Evolutionary conservation across 495 filamentous ascomycete genomes (phyloP), one percentile per base, ranked within the genome.

Genomic region (Glonium stellatum): DNA sequence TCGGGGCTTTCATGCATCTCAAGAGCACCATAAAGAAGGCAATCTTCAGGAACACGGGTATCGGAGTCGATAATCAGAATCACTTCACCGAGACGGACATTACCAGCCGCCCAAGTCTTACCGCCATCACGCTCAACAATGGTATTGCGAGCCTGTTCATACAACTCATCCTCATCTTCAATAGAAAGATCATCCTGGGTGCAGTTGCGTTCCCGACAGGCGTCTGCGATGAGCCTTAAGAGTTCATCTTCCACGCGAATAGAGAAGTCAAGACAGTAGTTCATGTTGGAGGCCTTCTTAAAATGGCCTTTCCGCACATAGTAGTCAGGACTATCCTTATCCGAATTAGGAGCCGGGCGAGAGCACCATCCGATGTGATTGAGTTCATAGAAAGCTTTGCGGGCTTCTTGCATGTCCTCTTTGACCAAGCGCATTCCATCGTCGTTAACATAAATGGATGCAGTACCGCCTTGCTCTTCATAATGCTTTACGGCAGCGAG

Each of bases 211-310:
- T 75, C 75, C 19, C 86, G 79, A 25, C 84, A 72, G 66, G 84
- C 75, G 23, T 62, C 55, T 9, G 71, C 72, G 25, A 63, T 54
- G 2, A 58, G 34, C 13, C 60, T 46, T 27, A 54, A 36, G 13
- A 90, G 77, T 65, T 82, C 84, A 19, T 89, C 86, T 70, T 92
- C 87, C 0, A 90, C 84, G 59, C 83, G 83, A 72, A 82, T 84
- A 18, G 85, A 87, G 60, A 91, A 79, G 78, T 87, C 85, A 36
- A 92, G 75, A 10, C 79, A 87, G 62, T 80, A 92, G 74, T 92
- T 92, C 87, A 92, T 92, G 77, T 92, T 92, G 31, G 84, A 88
- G 11, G 87, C 87, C 60, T 90, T 85, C 78, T 84, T 86, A 73
- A 86, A 85, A 68, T 73, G 71, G 22, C 74, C 73, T 50, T 65